Evolutionary conservation across 176 grass and related monocot species (phyloP).

Genomic region (Avena eriantha): DNA sequence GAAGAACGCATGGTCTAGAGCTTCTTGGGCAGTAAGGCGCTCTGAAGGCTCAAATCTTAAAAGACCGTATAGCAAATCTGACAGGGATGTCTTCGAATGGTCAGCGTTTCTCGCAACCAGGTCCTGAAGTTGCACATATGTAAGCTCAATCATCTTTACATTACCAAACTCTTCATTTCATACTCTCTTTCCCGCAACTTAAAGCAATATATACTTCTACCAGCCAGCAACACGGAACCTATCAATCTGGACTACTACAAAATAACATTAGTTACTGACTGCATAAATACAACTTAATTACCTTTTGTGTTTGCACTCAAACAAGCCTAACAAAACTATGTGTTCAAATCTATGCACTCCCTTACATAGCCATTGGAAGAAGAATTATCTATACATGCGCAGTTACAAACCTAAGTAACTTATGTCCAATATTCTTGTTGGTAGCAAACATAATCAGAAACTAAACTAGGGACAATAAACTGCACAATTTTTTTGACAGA

Average conservation of each 20-base stretch:
- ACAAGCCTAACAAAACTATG: not conserved
- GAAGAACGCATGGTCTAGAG: constrained; percentile 92
- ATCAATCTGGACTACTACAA: constrained; percentile 18
- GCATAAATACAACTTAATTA: constrained; percentile 6
- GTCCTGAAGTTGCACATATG: constrained; percentile 56
- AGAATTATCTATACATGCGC: constrained; percentile 13
- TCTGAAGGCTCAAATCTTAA: constrained; percentile 84
- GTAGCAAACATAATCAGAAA: constrained; percentile 31
- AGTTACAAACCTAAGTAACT: constrained; percentile 21
- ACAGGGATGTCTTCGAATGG: constrained; percentile 58
- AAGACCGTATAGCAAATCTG: constrained; percentile 65
- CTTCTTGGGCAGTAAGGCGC: constrained; percentile 78
- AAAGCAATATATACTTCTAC: not conserved
- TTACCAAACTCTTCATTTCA: not conserved
- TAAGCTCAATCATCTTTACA: not conserved
- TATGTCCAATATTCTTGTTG: not conserved
- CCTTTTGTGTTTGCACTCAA: not conserved
- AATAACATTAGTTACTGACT: constrained; percentile 6
- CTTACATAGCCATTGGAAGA: not conserved
- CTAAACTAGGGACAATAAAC: not conserved
- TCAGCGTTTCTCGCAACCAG: constrained; percentile 65
- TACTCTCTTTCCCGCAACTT: not conserved
- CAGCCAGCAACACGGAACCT: not conserved
- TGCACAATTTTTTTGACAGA: not conserved
- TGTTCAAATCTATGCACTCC: not conserved